A percentile compares a stretch with the other conserved stretches of the same genome.
phyloP scores from a whole-genome alignment of 345 rosid genomes.

The Psidium guajava region DNA sequence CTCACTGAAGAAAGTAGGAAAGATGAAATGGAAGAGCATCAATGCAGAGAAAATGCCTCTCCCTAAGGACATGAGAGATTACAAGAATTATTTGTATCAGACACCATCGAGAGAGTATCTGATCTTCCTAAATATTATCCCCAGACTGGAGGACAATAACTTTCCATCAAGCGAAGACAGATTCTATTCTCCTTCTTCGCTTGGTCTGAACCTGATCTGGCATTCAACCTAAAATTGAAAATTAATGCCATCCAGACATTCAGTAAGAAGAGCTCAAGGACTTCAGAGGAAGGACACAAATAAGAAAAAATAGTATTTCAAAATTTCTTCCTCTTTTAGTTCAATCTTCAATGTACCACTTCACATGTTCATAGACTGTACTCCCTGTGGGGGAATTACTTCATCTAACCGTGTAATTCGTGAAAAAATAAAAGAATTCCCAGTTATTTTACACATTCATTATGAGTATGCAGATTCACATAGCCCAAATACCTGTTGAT shows the following conservation, averaged over 20 bases:
- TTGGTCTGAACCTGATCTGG: neutral
- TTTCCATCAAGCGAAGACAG: neutral
- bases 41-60: neutral
- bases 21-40: neutral
- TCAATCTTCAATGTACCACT: neutral
- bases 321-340: neutral
- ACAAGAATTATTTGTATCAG: neutral
- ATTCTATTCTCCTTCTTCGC: neutral
- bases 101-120: neutral
- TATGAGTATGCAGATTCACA: neutral
- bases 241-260: neutral
- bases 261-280: neutral
- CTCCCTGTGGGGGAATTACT: neutral
- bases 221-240: neutral
- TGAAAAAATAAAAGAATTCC: neutral
- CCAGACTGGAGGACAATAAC: neutral
- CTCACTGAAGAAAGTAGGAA: constrained; percentile 36
- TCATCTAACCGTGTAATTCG: neutral
- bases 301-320: neutral
- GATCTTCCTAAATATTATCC: neutral
- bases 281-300: neutral
- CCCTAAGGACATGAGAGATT: neutral
- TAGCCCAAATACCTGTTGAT: neutral
- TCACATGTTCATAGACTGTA: neutral
- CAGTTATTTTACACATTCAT: neutral